A percentile compares a stretch with the other conserved stretches of the same genome.
Evolutionary conservation across 2,329 filamentous ascomycete species (phyloP).

Genomic region (Basipetospora sp.): DNA sequence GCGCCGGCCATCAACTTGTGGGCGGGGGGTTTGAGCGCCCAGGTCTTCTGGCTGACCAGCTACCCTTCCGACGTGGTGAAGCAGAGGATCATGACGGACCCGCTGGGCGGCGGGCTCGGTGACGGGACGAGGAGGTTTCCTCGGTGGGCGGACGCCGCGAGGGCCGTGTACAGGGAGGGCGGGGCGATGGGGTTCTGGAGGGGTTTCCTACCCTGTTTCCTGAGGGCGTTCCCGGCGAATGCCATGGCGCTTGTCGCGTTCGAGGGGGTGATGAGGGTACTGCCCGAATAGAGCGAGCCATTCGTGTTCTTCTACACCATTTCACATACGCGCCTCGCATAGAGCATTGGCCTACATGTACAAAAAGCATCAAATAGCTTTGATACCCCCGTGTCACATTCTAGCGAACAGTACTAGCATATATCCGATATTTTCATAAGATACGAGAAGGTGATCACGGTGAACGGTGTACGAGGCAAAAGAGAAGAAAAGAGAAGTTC

Average conservation of each 20-base stretch:
- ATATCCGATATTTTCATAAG: too few species aligned
- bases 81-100: conserved; percentile 93
- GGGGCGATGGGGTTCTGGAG: conserved; percentile 79
- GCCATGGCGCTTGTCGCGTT: conserved; percentile 86
- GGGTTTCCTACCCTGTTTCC: conserved; percentile 83
- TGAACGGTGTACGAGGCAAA: too few species aligned
- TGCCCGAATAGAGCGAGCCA: conserved; percentile 27
- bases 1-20: conserved; percentile 85
- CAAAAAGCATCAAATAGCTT: conserved; percentile 1
- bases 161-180: conserved; percentile 57
- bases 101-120: conserved; percentile 53
- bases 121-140: conserved; percentile 56
- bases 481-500: not conserved
- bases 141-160: conserved; percentile 67
- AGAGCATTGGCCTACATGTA: too few species aligned
- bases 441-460: too few species aligned
- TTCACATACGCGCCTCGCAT: too few species aligned
- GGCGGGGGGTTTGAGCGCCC: conserved; percentile 84
- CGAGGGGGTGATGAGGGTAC: conserved; percentile 69
- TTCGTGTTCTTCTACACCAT: not conserved
- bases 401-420: too few species aligned
- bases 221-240: conserved; percentile 90
- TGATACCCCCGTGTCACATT: not conserved
- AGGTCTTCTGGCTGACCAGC: conserved; percentile 85
- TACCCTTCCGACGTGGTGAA: conserved; percentile 92